Percentiles rank a stretch among this genome's conserved stretches.
Conservation (phyloP, 345 rosid species). For the Cardamine resedifolia region DNA sequence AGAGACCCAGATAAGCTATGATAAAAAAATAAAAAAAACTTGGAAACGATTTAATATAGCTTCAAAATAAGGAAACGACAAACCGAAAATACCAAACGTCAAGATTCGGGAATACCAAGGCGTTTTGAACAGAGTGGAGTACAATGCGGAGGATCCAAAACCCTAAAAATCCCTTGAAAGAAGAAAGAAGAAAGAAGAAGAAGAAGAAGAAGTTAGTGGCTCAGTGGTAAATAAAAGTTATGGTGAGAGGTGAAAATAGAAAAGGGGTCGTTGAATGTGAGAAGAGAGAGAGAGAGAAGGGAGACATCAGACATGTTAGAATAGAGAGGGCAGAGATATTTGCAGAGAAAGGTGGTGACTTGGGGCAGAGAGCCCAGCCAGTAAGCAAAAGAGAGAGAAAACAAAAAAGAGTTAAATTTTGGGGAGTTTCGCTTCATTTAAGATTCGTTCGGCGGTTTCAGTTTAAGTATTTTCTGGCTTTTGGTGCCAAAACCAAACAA, state of each 20-base stretch:
- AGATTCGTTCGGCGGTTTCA: conserved; percentile 40
- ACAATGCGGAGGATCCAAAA: conserved; percentile 48
- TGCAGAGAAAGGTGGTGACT: conserved; percentile 44
- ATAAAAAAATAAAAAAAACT: not conserved
- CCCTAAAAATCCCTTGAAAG: conserved; percentile 36
- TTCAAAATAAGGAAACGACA: conserved; percentile 45
- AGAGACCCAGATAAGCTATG: conserved; percentile 25
- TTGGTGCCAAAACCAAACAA: not conserved
- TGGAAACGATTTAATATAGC: conserved; percentile 31
- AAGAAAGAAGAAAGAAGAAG: conserved; percentile 11
- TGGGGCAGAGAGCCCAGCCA: conserved; percentile 49
- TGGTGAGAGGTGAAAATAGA: conserved; percentile 41
- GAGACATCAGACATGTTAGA: conserved; percentile 29
- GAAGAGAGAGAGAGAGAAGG: conserved; percentile 20
- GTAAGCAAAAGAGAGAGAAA: conserved; percentile 24
- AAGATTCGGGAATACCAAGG: conserved; percentile 44
- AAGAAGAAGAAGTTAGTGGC: conserved; percentile 40
- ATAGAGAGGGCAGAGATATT: conserved; percentile 12
- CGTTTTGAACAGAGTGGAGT: conserved; percentile 43
- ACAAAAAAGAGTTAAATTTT: not conserved
- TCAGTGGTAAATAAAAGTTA: conserved; percentile 51
- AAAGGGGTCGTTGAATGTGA: conserved; percentile 22
- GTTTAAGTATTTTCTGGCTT: conserved; percentile 39
- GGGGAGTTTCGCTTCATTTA: conserved; percentile 41
- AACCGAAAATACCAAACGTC: conserved; percentile 44